Conservation (phyloP, 2,329 filamentous ascomycete species). For the Myrmaecium sp. region DNA sequence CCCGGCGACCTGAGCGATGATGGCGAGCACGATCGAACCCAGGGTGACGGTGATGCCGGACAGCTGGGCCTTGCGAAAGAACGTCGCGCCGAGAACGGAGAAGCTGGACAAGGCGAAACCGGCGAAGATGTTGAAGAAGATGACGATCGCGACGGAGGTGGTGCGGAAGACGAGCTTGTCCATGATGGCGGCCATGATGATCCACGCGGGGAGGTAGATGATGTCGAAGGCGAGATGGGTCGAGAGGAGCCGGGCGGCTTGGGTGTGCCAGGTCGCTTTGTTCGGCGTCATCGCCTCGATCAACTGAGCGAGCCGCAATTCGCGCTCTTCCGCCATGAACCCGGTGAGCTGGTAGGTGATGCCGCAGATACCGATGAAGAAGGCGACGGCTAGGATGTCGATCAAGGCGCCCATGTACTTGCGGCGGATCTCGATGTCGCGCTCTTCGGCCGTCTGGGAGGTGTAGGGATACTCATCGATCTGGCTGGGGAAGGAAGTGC, state of each 20-base stretch:
- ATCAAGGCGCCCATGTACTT: constrained; percentile 59
- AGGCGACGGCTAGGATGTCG: constrained; percentile 59
- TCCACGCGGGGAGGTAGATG: constrained; percentile 69
- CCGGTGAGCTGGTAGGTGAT: constrained; percentile 78
- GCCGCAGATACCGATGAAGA: constrained; percentile 64
- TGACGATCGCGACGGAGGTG: constrained; percentile 25
- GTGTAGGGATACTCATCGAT: constrained; percentile 62
- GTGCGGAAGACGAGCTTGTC: constrained; percentile 36
- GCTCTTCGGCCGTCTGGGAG: constrained; percentile 48
- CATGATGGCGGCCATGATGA: constrained; percentile 57
- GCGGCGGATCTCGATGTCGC: constrained; percentile 45
- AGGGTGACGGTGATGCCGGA: constrained; percentile 70
- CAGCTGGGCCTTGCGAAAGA: constrained; percentile 77
- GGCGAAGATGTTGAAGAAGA: constrained; percentile 52
- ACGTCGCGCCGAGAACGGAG: constrained; percentile 62
- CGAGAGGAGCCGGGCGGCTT: constrained; percentile 59
- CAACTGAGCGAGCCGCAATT: constrained; percentile 72
- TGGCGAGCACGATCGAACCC: constrained; percentile 55
- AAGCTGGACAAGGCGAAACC: constrained; percentile 65
- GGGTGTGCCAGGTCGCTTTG: constrained; percentile 54
- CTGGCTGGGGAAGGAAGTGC: constrained; percentile 19
- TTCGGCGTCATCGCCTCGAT: constrained; percentile 87
- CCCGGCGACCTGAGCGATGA: constrained; percentile 62
- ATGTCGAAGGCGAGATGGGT: constrained; percentile 67
- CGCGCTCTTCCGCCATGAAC: constrained; percentile 69